Conservation (phyloP, 441 rosid genomes). For the Omphalea diandra region DNA sequence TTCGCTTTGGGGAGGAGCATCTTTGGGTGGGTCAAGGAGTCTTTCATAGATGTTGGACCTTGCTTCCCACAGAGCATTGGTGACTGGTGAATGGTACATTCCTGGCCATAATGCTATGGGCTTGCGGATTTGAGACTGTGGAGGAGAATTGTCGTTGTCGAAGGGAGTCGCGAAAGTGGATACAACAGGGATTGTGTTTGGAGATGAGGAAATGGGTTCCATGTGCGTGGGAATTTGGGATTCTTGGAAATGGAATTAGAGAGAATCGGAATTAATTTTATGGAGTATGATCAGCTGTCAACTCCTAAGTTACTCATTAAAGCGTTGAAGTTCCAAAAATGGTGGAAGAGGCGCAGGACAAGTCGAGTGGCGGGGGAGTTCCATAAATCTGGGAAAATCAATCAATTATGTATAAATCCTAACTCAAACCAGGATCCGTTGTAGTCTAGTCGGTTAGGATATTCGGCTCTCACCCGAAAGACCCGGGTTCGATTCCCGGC, state of each 20-base stretch:
- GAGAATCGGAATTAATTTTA: background rate
- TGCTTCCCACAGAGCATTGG: constrained; percentile 76
- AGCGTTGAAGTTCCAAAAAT: no score
- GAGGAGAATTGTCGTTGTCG: constrained; percentile 27
- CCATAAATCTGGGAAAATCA: no score
- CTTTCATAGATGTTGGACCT: constrained; percentile 71
- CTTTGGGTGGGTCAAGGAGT: constrained; percentile 67
- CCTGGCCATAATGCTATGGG: constrained; percentile 91
- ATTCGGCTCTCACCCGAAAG: constrained; percentile 73
- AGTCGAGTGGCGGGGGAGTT: background rate
- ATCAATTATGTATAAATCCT: no score
- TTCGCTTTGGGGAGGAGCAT: constrained; percentile 80
- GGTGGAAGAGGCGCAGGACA: no score
- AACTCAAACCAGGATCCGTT: background rate
- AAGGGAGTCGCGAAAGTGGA: constrained; percentile 65
- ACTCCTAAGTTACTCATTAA: no score
- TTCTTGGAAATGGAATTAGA: background rate
- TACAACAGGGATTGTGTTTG: constrained; percentile 50
- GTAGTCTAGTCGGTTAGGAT: constrained; percentile 19
- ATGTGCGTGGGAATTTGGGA: constrained; percentile 9
- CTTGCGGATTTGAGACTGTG: constrained; percentile 37
- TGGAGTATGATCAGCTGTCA: background rate
- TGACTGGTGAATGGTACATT: constrained; percentile 82
- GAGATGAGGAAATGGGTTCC: constrained; percentile 44
- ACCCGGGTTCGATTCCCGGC: constrained; percentile 58